Evolutionary conservation across 129 eudicot genomes (phyloP).

Genomic region (Flaveria linearis): DNA sequence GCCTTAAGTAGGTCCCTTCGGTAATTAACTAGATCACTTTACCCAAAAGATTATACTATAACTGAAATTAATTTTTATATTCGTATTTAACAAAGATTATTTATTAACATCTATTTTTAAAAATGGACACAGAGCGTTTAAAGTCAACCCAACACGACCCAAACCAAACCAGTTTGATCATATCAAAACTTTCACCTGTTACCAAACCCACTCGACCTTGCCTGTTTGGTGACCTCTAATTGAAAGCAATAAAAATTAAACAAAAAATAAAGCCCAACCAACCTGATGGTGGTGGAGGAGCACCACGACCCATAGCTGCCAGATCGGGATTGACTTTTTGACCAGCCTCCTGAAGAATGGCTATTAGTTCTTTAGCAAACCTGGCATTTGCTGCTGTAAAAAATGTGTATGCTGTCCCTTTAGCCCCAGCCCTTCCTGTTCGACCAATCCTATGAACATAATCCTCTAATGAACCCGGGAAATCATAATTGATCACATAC

Average conservation of each 20-base stretch:
- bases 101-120: not conserved
- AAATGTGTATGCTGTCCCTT: constrained; percentile 92
- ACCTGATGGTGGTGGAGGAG: constrained; percentile 94
- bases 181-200: not conserved
- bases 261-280: constrained; percentile 18
- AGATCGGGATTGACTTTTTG: constrained; percentile 93
- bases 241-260: not conserved
- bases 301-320: constrained; percentile 91
- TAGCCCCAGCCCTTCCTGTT: constrained; percentile 97
- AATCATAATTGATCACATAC: constrained; percentile 88
- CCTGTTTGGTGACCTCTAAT: not conserved
- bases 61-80: not conserved
- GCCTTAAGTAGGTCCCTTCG: not conserved
- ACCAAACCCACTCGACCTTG: not conserved
- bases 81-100: not conserved
- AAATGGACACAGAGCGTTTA: not conserved
- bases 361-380: constrained; percentile 89
- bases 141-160: not conserved
- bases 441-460: constrained; percentile 97
- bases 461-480: constrained; percentile 95
- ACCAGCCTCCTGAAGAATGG: constrained; percentile 93
- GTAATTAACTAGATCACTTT: not conserved
- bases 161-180: not conserved
- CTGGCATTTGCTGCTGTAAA: constrained; percentile 98
- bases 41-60: not conserved